These are phyloP conservation scores for Neurospora sp. DNA, from an alignment of 495 filamentous ascomycete species.

Conservation along the genomic window DNA sequence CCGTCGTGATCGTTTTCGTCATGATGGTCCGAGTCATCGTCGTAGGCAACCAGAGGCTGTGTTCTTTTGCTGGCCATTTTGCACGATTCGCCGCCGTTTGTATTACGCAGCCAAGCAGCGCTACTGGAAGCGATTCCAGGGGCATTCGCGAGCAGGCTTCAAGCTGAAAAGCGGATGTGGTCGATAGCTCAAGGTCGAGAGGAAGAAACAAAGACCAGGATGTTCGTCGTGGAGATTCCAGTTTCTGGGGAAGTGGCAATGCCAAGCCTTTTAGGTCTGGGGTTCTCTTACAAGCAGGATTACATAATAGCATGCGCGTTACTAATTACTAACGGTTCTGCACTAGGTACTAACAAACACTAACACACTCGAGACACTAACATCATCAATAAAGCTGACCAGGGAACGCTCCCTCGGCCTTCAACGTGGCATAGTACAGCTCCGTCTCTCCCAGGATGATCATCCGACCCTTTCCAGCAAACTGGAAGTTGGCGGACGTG, in stretches of 20 bases:
- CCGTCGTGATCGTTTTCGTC: background rate
- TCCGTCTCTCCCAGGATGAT: conserved; percentile 39
- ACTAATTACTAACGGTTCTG: background rate
- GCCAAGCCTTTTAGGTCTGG: background rate
- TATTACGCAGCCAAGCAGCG: background rate
- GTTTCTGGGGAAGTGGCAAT: background rate
- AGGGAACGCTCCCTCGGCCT: conserved; percentile 28
- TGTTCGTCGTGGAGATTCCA: background rate
- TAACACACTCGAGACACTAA: background rate
- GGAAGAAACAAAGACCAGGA: background rate
- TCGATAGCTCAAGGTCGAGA: background rate
- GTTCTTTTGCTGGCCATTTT: background rate
- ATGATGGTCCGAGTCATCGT: background rate
- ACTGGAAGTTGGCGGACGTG: conserved; percentile 45
- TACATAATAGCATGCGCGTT: background rate
- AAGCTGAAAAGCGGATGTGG: background rate
- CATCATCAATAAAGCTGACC: conserved; percentile 7
- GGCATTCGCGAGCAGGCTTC: background rate
- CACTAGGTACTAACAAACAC: background rate
- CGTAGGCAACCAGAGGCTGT: background rate
- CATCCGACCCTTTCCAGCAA: conserved; percentile 43
- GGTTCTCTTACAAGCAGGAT: background rate
- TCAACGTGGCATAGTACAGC: conserved; percentile 39
- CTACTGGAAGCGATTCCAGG: background rate
- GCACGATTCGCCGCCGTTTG: background rate